These are phyloP conservation scores for Nicotiana undulata DNA, from an alignment of 257 asterid species.

Conservation along the genomic window DNA sequence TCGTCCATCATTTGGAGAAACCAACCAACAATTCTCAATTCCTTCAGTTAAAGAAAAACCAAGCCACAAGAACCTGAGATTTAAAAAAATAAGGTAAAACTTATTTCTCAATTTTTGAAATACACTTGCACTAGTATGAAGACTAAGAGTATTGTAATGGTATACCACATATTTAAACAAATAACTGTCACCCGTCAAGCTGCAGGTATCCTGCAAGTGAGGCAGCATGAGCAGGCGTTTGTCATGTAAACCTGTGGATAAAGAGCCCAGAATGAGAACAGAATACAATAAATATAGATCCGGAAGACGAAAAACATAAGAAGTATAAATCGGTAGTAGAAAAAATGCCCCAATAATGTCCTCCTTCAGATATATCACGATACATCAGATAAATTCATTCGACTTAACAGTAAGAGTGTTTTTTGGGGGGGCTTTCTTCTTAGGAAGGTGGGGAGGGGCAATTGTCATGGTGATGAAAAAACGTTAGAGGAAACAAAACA, in stretches of 20 bases:
- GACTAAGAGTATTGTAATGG: background rate
- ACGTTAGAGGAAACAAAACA: background rate
- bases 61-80: slow-evolving; percentile 34
- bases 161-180: slow-evolving; percentile 40
- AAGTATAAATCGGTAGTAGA: background rate
- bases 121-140: background rate
- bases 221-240: slow-evolving; percentile 62
- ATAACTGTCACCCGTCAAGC: slow-evolving; percentile 64
- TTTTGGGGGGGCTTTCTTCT: background rate
- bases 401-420: background rate
- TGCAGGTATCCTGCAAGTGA: slow-evolving; percentile 38
- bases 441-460: background rate
- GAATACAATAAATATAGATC: background rate
- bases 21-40: slow-evolving; percentile 18
- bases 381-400: background rate
- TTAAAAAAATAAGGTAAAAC: background rate
- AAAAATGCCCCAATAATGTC: background rate
- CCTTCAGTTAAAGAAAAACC: slow-evolving; percentile 24
- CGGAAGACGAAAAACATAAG: background rate
- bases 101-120: background rate
- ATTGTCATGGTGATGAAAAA: background rate
- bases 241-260: slow-evolving; percentile 27
- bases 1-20: slow-evolving; percentile 9
- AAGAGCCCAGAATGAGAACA: background rate
- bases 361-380: background rate